phyloP scores from a whole-genome alignment of 139 green algal species.

The Desmodesmus armatus region DNA sequence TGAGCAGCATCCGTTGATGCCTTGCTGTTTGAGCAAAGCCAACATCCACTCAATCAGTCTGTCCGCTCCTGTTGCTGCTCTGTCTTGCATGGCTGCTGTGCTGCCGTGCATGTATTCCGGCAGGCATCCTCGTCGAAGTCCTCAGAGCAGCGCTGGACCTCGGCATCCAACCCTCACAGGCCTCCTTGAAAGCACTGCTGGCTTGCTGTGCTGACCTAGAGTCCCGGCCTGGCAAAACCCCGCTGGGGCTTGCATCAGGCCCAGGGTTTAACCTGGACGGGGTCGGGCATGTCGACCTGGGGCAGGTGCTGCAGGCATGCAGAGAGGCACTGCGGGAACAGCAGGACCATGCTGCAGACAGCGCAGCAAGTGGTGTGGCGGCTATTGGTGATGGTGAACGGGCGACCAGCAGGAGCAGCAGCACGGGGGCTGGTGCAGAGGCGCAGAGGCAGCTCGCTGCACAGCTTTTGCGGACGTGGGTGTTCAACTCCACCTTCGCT shows the following conservation, averaged over 20 bases:
- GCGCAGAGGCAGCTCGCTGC: not conserved
- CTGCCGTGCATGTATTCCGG: not conserved
- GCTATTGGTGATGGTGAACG: not conserved
- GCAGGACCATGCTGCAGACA: constrained; percentile 6
- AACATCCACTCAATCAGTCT: not conserved
- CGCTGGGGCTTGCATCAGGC: constrained; percentile 9
- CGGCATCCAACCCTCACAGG: not conserved
- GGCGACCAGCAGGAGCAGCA: not conserved
- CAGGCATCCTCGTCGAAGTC: constrained; percentile 34
- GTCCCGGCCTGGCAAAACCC: constrained; percentile 6
- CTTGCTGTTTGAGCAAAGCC: too few relatives aligned
- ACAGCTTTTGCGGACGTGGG: constrained; percentile 9
- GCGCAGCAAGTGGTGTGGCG: not conserved
- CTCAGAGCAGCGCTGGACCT: not conserved
- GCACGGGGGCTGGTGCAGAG: not conserved
- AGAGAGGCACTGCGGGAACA: constrained; percentile 5
- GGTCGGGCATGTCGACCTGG: constrained; percentile 3
- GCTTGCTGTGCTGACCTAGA: constrained; percentile 35
- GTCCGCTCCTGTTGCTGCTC: not conserved
- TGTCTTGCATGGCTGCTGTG: not conserved
- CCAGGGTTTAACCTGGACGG: not conserved
- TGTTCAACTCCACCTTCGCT: constrained; percentile 1
- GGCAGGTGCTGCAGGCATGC: constrained; percentile 15
- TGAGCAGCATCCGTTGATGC: too few relatives aligned
- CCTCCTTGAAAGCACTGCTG: constrained; percentile 5